phyloP scores from a whole-genome alignment of 148 eudicot genomes.

The Rheum nobile region DNA sequence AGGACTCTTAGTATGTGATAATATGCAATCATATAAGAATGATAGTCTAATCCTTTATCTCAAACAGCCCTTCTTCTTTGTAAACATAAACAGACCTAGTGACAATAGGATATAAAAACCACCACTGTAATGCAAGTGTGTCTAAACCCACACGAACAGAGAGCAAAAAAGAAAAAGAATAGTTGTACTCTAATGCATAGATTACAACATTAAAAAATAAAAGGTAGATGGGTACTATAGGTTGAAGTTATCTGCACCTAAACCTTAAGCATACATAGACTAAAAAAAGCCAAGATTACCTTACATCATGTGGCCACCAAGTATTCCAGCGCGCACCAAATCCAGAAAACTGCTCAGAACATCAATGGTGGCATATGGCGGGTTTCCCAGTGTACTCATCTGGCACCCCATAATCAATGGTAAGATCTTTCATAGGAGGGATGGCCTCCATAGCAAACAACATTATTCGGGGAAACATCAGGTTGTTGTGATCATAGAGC shows the following conservation, averaged over 20 bases:
- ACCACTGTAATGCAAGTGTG: not conserved
- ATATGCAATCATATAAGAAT: not conserved
- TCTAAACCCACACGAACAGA: not conserved
- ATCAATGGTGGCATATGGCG: constrained; percentile 47
- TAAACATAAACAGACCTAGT: not conserved
- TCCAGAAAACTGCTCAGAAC: not conserved
- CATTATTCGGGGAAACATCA: constrained; percentile 73
- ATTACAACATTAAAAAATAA: not conserved
- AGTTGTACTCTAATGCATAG: not conserved
- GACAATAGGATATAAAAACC: not conserved
- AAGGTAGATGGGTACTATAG: not conserved
- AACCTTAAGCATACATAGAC: not conserved
- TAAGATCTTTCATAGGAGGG: constrained; percentile 84
- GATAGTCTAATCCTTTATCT: not conserved
- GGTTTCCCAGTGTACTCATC: constrained; percentile 66
- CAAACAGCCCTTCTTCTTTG: not conserved
- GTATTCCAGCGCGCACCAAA: not conserved
- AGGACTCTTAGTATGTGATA: too few relatives aligned
- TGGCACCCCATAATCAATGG: constrained; percentile 79
- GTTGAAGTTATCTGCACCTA: not conserved
- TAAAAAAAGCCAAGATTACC: not conserved
- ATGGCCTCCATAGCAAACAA: constrained; percentile 80
- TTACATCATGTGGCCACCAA: not conserved
- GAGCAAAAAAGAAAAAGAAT: not conserved
- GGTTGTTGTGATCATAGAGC: constrained; percentile 64